Conservation (phyloP, 106 monocot genomes). For the Amphibolis antarctica region DNA sequence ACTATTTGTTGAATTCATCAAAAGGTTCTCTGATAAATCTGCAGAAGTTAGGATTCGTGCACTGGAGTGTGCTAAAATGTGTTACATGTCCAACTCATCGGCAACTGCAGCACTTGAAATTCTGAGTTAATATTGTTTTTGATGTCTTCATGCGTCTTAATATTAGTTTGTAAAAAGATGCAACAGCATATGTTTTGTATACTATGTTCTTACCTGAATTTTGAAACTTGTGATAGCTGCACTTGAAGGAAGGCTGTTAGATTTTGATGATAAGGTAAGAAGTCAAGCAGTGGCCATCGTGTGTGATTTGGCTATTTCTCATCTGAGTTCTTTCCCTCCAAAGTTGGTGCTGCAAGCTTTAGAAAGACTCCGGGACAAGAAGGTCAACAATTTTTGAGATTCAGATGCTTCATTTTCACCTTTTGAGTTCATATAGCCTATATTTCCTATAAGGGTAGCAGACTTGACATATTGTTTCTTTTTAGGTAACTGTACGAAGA, state of each 20-base stretch:
- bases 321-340: slow-evolving; percentile 49
- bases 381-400: slow-evolving; percentile 27
- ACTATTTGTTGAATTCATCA: slow-evolving; percentile 69
- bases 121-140: slow-evolving; percentile 32
- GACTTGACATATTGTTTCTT: not conserved
- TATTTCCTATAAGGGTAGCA: too few relatives aligned
- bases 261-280: slow-evolving; percentile 92
- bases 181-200: not conserved
- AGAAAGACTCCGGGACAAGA: slow-evolving; percentile 80
- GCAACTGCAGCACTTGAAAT: slow-evolving; percentile 39
- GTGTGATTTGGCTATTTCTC: slow-evolving; percentile 72
- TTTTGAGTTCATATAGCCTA: slow-evolving; percentile 17
- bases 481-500: slow-evolving; percentile 73
- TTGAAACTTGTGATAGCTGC: slow-evolving; percentile 35
- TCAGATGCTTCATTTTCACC: not conserved
- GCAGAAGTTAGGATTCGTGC: slow-evolving; percentile 63
- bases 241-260: slow-evolving; percentile 65
- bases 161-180: not conserved
- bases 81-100: slow-evolving; percentile 31
- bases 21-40: slow-evolving; percentile 86
- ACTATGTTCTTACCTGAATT: not conserved
- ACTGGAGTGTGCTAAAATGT: slow-evolving; percentile 63
- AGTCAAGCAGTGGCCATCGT: slow-evolving; percentile 59
- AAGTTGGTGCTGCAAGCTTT: slow-evolving; percentile 39
- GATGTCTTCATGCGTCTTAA: not conserved